Percentiles rank a stretch among this genome's conserved stretches.
Conservation (phyloP, 805 yeast genomes). For the Metschnikowia hibisci region DNA sequence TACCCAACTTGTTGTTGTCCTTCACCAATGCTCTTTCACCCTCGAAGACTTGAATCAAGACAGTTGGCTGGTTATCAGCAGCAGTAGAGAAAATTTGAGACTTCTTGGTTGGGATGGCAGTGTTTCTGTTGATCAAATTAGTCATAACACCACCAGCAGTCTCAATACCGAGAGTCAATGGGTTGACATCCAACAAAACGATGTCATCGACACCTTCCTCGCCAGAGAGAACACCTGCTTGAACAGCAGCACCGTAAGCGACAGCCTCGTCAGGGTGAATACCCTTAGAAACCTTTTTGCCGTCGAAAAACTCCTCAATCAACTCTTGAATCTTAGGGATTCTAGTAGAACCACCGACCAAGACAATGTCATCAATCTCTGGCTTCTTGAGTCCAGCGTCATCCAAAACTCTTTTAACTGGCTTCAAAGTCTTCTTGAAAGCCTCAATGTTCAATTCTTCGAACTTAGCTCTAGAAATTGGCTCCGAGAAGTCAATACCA, state of each 20-base stretch:
- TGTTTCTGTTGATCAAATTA: slow-evolving; percentile 21
- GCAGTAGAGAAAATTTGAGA: slow-evolving; percentile 22
- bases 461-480: slow-evolving; percentile 21
- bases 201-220: slow-evolving; percentile 70
- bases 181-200: slow-evolving; percentile 25
- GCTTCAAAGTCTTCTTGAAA: slow-evolving; percentile 21
- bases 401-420: slow-evolving; percentile 20
- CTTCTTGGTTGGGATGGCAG: slow-evolving; percentile 22
- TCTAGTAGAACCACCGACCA: slow-evolving; percentile 23
- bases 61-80: slow-evolving; percentile 22
- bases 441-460: slow-evolving; percentile 22
- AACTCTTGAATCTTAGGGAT: slow-evolving; percentile 21
- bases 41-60: slow-evolving; percentile 20
- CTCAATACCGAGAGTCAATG: slow-evolving; percentile 23
- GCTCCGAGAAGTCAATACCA: slow-evolving; percentile 22
- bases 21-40: slow-evolving; percentile 23
- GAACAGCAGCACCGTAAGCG: slow-evolving; percentile 77
- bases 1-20: slow-evolving; percentile 23
- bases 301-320: slow-evolving; percentile 20
- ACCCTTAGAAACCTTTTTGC: slow-evolving; percentile 23
- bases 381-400: slow-evolving; percentile 20
- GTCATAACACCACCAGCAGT: slow-evolving; percentile 23
- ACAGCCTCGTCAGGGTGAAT: slow-evolving; percentile 46
- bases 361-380: slow-evolving; percentile 21
- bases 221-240: slow-evolving; percentile 22